These are phyloP conservation scores for Trypanosoma conorhini DNA, from an alignment of 208 protist genomes.

Conservation along the genomic window DNA sequence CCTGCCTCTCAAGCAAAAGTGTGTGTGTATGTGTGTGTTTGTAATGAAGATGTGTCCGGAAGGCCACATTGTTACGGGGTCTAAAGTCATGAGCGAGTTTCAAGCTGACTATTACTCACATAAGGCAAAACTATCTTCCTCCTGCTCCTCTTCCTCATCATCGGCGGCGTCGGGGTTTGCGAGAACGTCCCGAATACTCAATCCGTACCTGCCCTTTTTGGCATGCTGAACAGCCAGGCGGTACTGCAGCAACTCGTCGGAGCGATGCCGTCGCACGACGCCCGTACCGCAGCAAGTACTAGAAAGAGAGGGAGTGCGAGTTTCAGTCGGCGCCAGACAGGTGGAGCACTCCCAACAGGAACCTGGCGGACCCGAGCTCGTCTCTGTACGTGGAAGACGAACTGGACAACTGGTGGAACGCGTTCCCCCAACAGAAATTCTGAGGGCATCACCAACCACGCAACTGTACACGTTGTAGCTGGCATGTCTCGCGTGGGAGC, in stretches of 20 bases:
- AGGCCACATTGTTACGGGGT: background rate
- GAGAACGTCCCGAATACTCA: conserved; percentile 26
- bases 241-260: conserved; percentile 20
- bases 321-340: background rate
- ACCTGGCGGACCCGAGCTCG: background rate
- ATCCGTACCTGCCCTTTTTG: conserved; percentile 18
- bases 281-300: background rate
- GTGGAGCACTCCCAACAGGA: background rate
- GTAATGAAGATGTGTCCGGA: background rate
- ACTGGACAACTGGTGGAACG: conserved; percentile 25
- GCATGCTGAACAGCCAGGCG: conserved; percentile 26
- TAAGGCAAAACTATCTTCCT: conserved; percentile 8
- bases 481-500: background rate
- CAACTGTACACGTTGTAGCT: background rate
- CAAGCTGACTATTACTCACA: background rate
- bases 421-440: background rate
- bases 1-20: conserved; percentile 1
- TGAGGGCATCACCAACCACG: background rate
- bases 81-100: background rate
- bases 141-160: conserved; percentile 23
- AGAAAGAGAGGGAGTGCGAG: background rate
- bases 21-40: too few relatives aligned
- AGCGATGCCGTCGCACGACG: background rate
- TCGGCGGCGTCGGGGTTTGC: conserved; percentile 13
- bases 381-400: background rate